Percentiles rank a stretch among this genome's conserved stretches.
Evolutionary conservation across 495 filamentous ascomycete genomes (phyloP).

Genomic region (Penicillium mononematosum): DNA sequence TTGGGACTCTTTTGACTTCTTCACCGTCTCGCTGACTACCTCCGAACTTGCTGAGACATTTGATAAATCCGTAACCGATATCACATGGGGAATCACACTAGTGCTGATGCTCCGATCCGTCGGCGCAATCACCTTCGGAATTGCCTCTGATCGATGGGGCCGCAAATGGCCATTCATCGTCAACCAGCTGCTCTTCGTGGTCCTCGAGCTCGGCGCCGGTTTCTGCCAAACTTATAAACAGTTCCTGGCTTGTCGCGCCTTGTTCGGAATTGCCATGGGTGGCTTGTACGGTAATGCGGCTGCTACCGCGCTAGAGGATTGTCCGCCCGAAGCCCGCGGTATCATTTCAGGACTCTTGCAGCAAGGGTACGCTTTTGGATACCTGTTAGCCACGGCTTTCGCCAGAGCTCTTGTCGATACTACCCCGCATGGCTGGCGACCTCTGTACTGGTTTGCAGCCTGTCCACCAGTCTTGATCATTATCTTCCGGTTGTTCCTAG

Average conservation of each 20-base stretch:
- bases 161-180: conserved; percentile 87
- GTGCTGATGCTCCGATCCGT: conserved; percentile 84
- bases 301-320: conserved; percentile 83
- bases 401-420: conserved; percentile 69
- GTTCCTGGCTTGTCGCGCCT: conserved; percentile 75
- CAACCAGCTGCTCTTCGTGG: conserved; percentile 79
- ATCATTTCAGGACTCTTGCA: conserved; percentile 80
- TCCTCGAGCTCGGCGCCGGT: conserved; percentile 75
- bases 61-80: conserved; percentile 64
- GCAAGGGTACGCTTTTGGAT: conserved; percentile 88
- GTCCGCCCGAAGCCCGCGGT: conserved; percentile 69
- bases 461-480: conserved; percentile 80
- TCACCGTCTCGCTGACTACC: conserved; percentile 80
- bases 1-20: conserved; percentile 91
- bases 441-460: conserved; percentile 85
- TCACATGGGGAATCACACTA: conserved; percentile 88
- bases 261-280: conserved; percentile 91
- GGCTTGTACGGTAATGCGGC: conserved; percentile 86
- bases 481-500: conserved; percentile 69
- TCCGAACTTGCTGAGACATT: conserved; percentile 65
- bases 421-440: conserved; percentile 73
- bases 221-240: conserved; percentile 75
- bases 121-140: conserved; percentile 86
- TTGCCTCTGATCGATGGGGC: conserved; percentile 79
- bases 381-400: conserved; percentile 77